These are phyloP conservation scores for Ascochyta pisi DNA, from an alignment of 2,329 filamentous ascomycete species.

Conservation along the genomic window DNA sequence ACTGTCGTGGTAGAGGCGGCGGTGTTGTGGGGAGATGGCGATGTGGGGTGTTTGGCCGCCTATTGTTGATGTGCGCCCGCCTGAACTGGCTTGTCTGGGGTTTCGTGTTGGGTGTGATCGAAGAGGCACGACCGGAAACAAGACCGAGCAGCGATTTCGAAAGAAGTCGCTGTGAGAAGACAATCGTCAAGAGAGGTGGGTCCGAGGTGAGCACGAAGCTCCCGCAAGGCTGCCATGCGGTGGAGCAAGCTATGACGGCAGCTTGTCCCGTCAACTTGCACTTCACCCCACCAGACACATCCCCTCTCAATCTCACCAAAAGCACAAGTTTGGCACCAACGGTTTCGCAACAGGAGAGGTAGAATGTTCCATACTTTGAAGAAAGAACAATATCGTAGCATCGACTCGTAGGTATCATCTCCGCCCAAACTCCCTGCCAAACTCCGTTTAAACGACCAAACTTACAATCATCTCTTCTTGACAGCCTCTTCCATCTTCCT, in stretches of 20 bases:
- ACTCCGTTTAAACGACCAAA: not conserved
- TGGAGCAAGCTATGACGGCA: slow-evolving; percentile 25
- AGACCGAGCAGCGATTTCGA: not conserved
- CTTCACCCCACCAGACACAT: not conserved
- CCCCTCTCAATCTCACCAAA: too few species aligned
- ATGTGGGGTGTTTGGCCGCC: slow-evolving; percentile 27
- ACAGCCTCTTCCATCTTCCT: slow-evolving; percentile 72
- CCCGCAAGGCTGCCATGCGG: slow-evolving; percentile 32
- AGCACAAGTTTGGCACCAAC: too few species aligned
- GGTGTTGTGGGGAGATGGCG: slow-evolving; percentile 21
- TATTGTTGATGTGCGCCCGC: not conserved
- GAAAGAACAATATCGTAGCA: not conserved
- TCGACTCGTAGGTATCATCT: slow-evolving; percentile 13
- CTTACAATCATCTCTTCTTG: slow-evolving; percentile 49
- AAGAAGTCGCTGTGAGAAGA: not conserved
- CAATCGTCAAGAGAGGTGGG: slow-evolving; percentile 19
- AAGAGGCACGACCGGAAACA: not conserved
- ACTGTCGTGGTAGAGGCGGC: slow-evolving; percentile 8
- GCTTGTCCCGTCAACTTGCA: slow-evolving; percentile 7
- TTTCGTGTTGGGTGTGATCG: not conserved
- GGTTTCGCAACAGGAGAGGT: not conserved
- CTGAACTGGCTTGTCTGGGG: not conserved
- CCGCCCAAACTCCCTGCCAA: slow-evolving; percentile 17
- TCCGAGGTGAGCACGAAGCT: slow-evolving; percentile 27
- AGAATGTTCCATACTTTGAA: too few species aligned